These are phyloP conservation scores for Penicillium sp. DNA, from an alignment of 2,329 filamentous ascomycete species.

Conservation along the genomic window DNA sequence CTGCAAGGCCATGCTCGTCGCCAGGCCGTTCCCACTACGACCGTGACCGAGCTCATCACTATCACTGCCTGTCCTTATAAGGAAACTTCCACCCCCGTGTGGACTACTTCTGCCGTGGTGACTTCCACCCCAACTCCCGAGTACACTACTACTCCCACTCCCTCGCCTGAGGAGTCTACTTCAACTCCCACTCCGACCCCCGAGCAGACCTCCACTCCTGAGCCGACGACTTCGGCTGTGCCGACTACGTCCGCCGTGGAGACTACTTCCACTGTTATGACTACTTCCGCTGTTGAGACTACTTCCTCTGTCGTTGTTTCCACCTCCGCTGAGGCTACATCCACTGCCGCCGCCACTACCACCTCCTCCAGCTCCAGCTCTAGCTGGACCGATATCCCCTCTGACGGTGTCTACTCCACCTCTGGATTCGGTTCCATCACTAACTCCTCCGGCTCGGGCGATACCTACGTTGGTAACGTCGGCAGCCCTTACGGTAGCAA, in stretches of 20 bases:
- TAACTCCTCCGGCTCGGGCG: constrained; percentile 21
- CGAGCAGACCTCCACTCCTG: constrained; percentile 1
- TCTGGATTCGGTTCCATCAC: constrained; percentile 36
- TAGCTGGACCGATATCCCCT: constrained; percentile 23
- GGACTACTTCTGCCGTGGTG: neutral
- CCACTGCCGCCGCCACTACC: constrained; percentile 16
- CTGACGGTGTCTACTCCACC: constrained; percentile 26
- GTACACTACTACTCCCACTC: constrained; percentile 2
- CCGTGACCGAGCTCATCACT: constrained; percentile 6
- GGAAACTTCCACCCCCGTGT: constrained; percentile 2
- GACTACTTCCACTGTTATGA: neutral
- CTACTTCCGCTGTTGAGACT: neutral
- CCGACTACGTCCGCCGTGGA: neutral
- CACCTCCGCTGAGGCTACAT: too few species aligned
- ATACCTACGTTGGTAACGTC: constrained; percentile 39
- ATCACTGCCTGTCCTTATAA: constrained; percentile 11
- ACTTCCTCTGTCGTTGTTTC: neutral
- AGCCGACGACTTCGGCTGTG: neutral
- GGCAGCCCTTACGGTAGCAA: constrained; percentile 43
- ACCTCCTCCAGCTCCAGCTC: constrained; percentile 10
- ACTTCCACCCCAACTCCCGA: neutral
- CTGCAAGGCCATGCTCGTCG: constrained; percentile 17
- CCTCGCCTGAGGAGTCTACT: neutral
- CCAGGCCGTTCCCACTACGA: constrained; percentile 9
- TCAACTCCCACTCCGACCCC: neutral